These are phyloP conservation scores for Saccharomycopsis schoenii DNA, from an alignment of 805 yeast genomes.

Conservation along the genomic window DNA sequence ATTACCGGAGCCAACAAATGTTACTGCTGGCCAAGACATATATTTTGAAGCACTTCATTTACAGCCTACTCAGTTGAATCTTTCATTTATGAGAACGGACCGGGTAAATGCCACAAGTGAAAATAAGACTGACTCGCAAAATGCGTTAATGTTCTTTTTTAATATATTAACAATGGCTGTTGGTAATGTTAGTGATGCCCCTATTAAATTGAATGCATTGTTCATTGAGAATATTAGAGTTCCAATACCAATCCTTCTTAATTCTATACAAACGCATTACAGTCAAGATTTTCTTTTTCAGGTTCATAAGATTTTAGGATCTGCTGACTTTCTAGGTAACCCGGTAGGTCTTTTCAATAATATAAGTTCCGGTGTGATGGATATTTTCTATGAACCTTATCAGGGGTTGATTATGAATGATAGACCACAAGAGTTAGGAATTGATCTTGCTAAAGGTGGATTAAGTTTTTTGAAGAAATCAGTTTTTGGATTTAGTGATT, in stretches of 20 bases:
- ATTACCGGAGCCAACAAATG: constrained; percentile 59
- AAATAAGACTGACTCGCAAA: constrained; percentile 50
- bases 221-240: constrained; percentile 83
- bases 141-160: constrained; percentile 63
- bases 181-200: constrained; percentile 96
- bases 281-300: constrained; percentile 89
- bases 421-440: constrained; percentile 91
- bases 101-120: constrained; percentile 46
- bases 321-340: constrained; percentile 93
- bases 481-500: constrained; percentile 89
- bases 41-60: constrained; percentile 89
- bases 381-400: constrained; percentile 93
- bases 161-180: constrained; percentile 92
- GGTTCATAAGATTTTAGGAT: constrained; percentile 84
- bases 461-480: constrained; percentile 88
- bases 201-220: constrained; percentile 78
- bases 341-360: constrained; percentile 96
- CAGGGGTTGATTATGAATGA: constrained; percentile 92
- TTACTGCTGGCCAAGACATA: constrained; percentile 54
- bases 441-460: constrained; percentile 94
- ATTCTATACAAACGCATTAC: constrained; percentile 73
- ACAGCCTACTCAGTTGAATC: constrained; percentile 82
- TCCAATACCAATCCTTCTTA: constrained; percentile 62
- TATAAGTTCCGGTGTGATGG: constrained; percentile 89
- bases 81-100: constrained; percentile 88